These are phyloP conservation scores for Biscutella laevigata DNA, from an alignment of 441 rosid genomes.

Conservation along the genomic window DNA sequence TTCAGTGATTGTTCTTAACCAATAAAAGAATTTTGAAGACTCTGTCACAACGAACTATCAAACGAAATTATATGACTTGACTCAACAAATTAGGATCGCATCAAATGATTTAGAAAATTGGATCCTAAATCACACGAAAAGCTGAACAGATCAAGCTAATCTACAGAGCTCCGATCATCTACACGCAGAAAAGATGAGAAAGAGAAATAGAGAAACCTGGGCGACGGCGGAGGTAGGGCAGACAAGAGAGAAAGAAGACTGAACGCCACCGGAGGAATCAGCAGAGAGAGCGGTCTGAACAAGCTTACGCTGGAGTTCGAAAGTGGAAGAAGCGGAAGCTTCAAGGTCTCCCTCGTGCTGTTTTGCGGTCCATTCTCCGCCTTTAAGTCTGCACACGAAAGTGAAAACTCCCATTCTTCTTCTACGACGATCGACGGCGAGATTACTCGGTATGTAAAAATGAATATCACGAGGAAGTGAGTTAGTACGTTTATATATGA, in stretches of 20 bases:
- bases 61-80: neutral
- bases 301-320: constrained; percentile 59
- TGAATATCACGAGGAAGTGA: neutral
- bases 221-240: constrained; percentile 52
- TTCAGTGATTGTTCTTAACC: neutral
- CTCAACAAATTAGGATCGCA: neutral
- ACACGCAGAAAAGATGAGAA: neutral
- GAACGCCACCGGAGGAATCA: constrained; percentile 63
- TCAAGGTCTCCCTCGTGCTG: constrained; percentile 70
- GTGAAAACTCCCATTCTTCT: constrained; percentile 68
- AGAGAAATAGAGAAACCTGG: constrained; percentile 35
- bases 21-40: neutral
- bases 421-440: constrained; percentile 14
- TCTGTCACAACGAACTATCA: neutral
- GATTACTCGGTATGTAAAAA: neutral
- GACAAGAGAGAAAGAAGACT: constrained; percentile 57
- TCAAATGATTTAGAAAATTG: too few species aligned
- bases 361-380: constrained; percentile 69
- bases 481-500: constrained; percentile 12
- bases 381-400: constrained; percentile 58
- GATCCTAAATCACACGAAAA: too few species aligned
- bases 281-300: constrained; percentile 44
- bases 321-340: constrained; percentile 50
- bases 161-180: too few species aligned
- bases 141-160: constrained; percentile 3